These are phyloP conservation scores for Discostella pseudostelligera DNA, from an alignment of 108 stramenopile species.

Conservation along the genomic window DNA sequence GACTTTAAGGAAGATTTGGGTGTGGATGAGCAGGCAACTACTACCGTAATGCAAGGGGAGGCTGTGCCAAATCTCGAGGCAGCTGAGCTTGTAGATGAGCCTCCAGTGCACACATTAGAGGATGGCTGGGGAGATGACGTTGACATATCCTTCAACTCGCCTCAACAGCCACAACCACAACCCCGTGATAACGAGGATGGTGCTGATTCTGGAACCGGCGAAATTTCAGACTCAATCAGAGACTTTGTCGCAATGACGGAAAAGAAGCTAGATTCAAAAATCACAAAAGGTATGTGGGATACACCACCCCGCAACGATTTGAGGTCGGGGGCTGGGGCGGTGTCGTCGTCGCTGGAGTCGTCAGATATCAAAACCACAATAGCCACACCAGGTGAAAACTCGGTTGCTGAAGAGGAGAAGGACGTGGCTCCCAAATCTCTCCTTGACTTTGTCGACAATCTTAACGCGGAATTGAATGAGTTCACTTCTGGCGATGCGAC, in stretches of 20 bases:
- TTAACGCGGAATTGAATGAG: conserved; percentile 30
- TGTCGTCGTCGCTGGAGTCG: neutral
- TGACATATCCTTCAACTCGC: conserved; percentile 1
- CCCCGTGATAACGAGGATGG: neutral
- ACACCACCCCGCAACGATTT: conserved; percentile 10
- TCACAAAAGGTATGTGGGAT: conserved; percentile 11
- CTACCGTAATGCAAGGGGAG: neutral
- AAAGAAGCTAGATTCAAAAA: conserved; percentile 25
- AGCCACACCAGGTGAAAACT: neutral
- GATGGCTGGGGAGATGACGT: neutral
- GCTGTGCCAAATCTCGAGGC: neutral
- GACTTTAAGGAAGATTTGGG: conserved; percentile 17
- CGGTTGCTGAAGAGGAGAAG: neutral
- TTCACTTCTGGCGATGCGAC: conserved; percentile 1
- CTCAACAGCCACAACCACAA: neutral
- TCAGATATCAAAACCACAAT: neutral
- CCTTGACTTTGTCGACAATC: conserved; percentile 26
- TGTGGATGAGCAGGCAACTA: neutral
- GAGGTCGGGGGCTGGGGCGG: neutral
- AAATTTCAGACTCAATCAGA: conserved; percentile 22
- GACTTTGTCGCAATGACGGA: conserved; percentile 39
- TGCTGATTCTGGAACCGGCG: conserved; percentile 3
- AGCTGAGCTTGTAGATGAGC: neutral
- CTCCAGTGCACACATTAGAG: neutral
- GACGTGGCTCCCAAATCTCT: conserved; percentile 24